These are phyloP conservation scores for Epichloe gansuensis DNA, from an alignment of 2,329 filamentous ascomycete species.

Conservation along the genomic window DNA sequence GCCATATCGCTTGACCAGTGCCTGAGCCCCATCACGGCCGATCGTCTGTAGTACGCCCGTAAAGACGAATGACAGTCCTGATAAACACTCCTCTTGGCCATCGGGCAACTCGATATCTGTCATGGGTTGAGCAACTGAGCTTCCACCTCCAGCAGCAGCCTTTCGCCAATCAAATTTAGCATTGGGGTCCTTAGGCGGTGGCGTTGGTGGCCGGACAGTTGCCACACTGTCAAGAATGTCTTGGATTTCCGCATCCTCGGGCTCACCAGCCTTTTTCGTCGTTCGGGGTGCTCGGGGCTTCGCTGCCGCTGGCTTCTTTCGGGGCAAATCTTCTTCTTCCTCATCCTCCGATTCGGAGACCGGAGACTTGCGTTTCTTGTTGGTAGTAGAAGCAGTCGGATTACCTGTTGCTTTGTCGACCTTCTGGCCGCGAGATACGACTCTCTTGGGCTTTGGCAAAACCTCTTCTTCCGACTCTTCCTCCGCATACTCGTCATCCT, in stretches of 20 bases:
- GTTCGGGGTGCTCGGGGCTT: slow-evolving; percentile 45
- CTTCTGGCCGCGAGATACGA: slow-evolving; percentile 30
- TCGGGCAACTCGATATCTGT: slow-evolving; percentile 61
- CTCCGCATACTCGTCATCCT: slow-evolving; percentile 62
- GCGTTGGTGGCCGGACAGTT: slow-evolving; percentile 68
- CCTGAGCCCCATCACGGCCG: slow-evolving; percentile 72
- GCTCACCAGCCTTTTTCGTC: slow-evolving; percentile 50
- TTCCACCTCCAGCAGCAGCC: slow-evolving; percentile 41
- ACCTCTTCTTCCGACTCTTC: slow-evolving; percentile 62
- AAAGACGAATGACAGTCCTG: slow-evolving; percentile 86
- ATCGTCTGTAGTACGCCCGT: slow-evolving; percentile 75
- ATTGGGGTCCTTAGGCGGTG: slow-evolving; percentile 57
- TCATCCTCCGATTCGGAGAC: slow-evolving; percentile 42
- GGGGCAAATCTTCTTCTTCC: slow-evolving; percentile 41
- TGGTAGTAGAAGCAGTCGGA: slow-evolving; percentile 17
- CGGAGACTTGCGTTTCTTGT: slow-evolving; percentile 47
- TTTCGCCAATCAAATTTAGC: slow-evolving; percentile 73
- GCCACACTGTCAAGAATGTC: slow-evolving; percentile 82
- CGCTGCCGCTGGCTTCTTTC: slow-evolving; percentile 45
- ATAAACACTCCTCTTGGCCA: slow-evolving; percentile 79
- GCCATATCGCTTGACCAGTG: slow-evolving; percentile 82
- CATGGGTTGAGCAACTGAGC: slow-evolving; percentile 46
- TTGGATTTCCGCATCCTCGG: slow-evolving; percentile 59
- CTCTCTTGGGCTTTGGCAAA: slow-evolving; percentile 45
- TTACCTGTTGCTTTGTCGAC: slow-evolving; percentile 17